A percentile compares a stretch with the other conserved stretches of the same genome.
These are phyloP conservation scores for Begonia masoniana DNA, from an alignment of 306 rosid genomes.

Conservation along the genomic window DNA sequence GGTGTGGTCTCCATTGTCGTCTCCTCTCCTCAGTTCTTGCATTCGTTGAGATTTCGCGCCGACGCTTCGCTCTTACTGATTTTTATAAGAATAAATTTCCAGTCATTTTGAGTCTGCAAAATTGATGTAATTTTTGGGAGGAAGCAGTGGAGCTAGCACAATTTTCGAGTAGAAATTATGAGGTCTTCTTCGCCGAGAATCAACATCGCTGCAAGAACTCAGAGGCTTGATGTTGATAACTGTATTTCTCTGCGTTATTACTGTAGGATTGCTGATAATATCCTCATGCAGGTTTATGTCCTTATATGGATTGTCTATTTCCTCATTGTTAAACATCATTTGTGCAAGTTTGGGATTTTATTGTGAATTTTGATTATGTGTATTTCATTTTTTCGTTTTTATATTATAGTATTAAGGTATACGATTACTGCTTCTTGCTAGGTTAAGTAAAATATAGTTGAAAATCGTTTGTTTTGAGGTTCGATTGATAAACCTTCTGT, in stretches of 20 bases:
- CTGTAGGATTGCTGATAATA: conserved; percentile 71
- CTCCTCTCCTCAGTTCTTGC: no score
- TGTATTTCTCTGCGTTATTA: conserved; percentile 70
- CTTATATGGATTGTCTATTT: conserved; percentile 5
- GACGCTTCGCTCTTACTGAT: no score
- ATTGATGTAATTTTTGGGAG: no score
- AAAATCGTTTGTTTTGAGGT: neutral
- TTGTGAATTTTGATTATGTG: neutral
- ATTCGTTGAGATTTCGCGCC: no score
- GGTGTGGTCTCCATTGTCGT: no score
- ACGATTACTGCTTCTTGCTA: neutral
- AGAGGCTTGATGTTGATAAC: conserved; percentile 60
- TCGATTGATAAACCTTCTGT: neutral
- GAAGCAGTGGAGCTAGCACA: no score
- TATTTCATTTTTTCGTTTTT: neutral
- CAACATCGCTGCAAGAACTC: conserved; percentile 64
- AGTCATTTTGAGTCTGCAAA: no score
- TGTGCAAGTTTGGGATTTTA: no score
- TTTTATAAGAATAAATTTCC: no score
- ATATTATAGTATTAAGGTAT: neutral
- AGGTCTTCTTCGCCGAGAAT: conserved; percentile 47
- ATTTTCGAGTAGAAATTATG: conserved; percentile 15
- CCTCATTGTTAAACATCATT: neutral
- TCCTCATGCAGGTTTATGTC: conserved; percentile 66
- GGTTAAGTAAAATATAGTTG: neutral